phyloP scores from a whole-genome alignment of 768 basidiomycete species.

The Piloderma croceum region DNA sequence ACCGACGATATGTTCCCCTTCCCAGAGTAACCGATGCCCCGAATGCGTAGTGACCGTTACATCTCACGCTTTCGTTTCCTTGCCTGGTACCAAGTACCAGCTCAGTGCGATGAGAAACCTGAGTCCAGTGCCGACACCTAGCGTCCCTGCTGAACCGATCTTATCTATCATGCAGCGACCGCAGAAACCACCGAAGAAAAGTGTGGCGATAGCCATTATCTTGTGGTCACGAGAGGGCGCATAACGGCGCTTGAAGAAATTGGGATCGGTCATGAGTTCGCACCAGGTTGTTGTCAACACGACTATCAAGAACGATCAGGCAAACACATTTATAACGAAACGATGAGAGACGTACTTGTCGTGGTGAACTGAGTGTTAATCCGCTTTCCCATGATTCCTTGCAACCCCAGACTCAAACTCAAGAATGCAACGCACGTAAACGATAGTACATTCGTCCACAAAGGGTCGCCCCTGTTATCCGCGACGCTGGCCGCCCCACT shows the following conservation, averaged over 20 bases:
- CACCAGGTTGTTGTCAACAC: conserved; percentile 88
- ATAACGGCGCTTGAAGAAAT: conserved; percentile 54
- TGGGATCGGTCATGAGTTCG: conserved; percentile 78
- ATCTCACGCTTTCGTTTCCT: conserved; percentile 15
- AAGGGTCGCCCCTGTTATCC: conserved; percentile 49
- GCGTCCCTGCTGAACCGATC: conserved; percentile 55
- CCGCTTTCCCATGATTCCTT: conserved; percentile 82
- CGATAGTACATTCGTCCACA: conserved; percentile 63
- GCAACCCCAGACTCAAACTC: conserved; percentile 77
- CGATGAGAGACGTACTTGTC: conserved; percentile 45
- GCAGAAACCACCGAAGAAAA: conserved; percentile 74
- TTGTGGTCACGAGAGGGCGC: conserved; percentile 67
- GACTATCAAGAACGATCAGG: conserved; percentile 34
- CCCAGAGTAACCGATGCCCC: too few relatives aligned
- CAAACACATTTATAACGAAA: background rate
- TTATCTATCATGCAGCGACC: conserved; percentile 54
- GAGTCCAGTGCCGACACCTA: conserved; percentile 63
- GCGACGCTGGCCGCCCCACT: conserved; percentile 53
- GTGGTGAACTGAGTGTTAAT: conserved; percentile 76
- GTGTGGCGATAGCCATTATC: conserved; percentile 54
- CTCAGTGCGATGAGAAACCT: conserved; percentile 54
- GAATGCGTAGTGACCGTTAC: conserved; percentile 31
- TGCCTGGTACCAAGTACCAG: conserved; percentile 62
- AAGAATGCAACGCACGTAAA: conserved; percentile 75
- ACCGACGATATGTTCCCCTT: too few relatives aligned